These are phyloP conservation scores for Chamaenerion angustifolium DNA, from an alignment of 345 rosid genomes.

Conservation along the genomic window DNA sequence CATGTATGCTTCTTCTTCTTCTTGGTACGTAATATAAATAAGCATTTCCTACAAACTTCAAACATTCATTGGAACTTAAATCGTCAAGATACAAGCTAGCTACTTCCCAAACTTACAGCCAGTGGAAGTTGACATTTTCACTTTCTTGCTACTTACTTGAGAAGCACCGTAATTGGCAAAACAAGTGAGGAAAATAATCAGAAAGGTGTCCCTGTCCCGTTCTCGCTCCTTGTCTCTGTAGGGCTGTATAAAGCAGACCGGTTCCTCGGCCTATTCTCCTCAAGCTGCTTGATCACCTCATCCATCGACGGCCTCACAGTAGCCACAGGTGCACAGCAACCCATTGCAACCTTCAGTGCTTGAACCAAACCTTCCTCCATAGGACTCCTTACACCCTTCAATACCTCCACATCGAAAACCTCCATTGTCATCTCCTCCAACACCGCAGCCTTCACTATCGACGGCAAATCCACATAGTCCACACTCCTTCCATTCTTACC, in stretches of 20 bases:
- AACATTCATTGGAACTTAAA: too few species aligned
- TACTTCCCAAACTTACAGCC: too few species aligned
- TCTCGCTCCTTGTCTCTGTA: conserved; percentile 69
- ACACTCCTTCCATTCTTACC: conserved; percentile 55
- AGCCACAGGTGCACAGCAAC: conserved; percentile 93
- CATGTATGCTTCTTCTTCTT: too few species aligned
- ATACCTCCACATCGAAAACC: conserved; percentile 69
- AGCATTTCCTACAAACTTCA: too few species aligned
- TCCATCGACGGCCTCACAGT: conserved; percentile 93
- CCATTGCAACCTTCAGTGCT: conserved; percentile 96
- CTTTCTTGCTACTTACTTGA: too few species aligned
- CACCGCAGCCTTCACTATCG: conserved; percentile 84
- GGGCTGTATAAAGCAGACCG: conserved; percentile 93
- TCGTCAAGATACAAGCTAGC: too few species aligned
- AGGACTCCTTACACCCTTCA: conserved; percentile 82
- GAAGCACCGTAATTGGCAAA: too few species aligned
- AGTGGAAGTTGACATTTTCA: too few species aligned
- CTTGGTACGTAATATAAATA: too few species aligned
- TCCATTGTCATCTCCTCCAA: conserved; percentile 95
- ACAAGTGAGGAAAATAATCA: conserved; percentile 12
- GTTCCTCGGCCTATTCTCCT: conserved; percentile 93
- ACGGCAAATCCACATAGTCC: conserved; percentile 65
- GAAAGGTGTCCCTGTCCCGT: conserved; percentile 79
- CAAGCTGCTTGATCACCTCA: conserved; percentile 90
- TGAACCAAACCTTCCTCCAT: conserved; percentile 97